Evolutionary conservation across 768 basidiomycete species (phyloP).

Genomic region (Boletus rubropictus): DNA sequence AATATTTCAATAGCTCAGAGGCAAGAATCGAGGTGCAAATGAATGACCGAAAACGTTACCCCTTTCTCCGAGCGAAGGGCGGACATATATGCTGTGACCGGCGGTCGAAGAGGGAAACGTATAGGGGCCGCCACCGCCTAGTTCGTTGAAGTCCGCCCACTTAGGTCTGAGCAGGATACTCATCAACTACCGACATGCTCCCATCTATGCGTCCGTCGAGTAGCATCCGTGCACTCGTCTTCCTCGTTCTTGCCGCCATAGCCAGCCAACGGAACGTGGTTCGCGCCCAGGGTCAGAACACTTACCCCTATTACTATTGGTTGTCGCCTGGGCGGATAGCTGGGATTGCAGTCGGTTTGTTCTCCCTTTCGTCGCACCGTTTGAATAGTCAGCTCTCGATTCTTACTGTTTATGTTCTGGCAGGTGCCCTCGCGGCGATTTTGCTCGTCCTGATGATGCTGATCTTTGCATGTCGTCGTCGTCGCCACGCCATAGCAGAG

Average conservation of each 20-base stretch:
- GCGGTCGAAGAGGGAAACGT: background rate
- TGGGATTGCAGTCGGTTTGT: constrained; percentile 24
- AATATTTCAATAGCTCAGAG: too few species aligned
- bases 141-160: background rate
- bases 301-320: constrained; percentile 13
- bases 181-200: background rate
- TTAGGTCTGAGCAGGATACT: background rate
- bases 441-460: constrained; percentile 6
- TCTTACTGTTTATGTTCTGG: background rate
- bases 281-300: constrained; percentile 6
- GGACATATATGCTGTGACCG: background rate
- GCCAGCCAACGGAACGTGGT: constrained; percentile 2
- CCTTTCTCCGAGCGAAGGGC: background rate
- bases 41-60: too few species aligned
- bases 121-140: constrained; percentile 1
- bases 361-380: background rate
- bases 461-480: constrained; percentile 4
- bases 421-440: constrained; percentile 12
- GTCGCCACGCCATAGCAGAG: background rate
- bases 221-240: background rate
- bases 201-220: background rate
- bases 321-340: constrained; percentile 24
- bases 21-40: too few species aligned
- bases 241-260: constrained; percentile 6
- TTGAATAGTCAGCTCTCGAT: background rate